A percentile compares a stretch with the other conserved stretches of the same genome.
Conservation (phyloP, 2,329 filamentous ascomycete genomes). For the Elsinoe necatrix region DNA sequence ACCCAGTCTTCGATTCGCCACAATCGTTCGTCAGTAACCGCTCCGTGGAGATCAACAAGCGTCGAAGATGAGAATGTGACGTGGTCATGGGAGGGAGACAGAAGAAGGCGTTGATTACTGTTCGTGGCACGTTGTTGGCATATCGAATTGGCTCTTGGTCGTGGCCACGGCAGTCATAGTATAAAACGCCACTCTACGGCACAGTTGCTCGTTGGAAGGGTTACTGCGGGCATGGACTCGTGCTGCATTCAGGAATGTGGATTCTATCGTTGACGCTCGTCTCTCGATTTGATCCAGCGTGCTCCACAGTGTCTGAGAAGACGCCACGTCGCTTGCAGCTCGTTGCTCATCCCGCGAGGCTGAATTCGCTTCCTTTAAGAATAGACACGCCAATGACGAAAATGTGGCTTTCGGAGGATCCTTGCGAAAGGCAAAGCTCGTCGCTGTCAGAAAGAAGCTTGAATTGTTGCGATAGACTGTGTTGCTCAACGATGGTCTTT, state of each 20-base stretch:
- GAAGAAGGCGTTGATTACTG: not conserved
- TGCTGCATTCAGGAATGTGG: no score
- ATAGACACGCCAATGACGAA: not conserved
- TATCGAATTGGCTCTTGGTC: not conserved
- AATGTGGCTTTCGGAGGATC: not conserved
- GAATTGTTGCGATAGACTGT: no score
- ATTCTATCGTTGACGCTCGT: no score
- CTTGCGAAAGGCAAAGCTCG: not conserved
- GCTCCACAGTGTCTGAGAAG: not conserved
- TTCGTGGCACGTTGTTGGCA: not conserved
- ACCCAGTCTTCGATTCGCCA: not conserved
- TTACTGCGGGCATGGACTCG: no score
- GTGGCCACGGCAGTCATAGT: not conserved
- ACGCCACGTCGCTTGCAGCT: not conserved
- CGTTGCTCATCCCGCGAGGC: not conserved
- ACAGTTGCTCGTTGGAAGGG: not conserved
- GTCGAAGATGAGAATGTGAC: conserved; percentile 1
- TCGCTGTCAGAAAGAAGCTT: conserved; percentile 4
- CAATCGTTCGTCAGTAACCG: not conserved
- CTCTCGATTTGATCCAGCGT: no score
- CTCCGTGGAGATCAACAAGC: not conserved
- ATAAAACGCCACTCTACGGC: not conserved
- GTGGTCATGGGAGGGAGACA: not conserved
- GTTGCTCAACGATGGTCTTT: not conserved
- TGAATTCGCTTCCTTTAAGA: not conserved